Percentiles rank a stretch among this genome's conserved stretches.
phyloP scores from a whole-genome alignment of 768 basidiomycete genomes.

The Leccinum pellstonianum region DNA sequence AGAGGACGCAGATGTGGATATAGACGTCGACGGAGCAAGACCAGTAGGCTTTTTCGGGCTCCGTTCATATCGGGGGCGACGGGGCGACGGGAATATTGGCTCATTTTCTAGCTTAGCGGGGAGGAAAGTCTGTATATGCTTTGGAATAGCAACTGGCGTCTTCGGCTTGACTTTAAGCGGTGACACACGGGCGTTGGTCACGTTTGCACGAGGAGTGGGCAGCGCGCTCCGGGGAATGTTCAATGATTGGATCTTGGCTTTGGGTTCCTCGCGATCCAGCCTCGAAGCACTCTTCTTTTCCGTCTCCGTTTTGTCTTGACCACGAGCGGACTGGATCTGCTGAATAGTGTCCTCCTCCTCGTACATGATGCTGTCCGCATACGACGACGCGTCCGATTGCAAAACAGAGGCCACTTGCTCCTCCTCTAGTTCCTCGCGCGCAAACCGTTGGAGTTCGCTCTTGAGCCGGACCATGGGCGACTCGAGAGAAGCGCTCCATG shows the following conservation, averaged over 20 bases:
- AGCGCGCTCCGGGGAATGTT: conserved; percentile 23
- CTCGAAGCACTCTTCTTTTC: conserved; percentile 41
- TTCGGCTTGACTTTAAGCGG: conserved; percentile 57
- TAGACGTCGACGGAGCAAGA: conserved; percentile 18
- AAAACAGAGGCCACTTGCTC: conserved; percentile 27
- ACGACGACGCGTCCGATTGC: conserved; percentile 18
- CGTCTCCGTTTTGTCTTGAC: conserved; percentile 43
- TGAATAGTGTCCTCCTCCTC: conserved; percentile 32
- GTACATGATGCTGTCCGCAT: conserved; percentile 30
- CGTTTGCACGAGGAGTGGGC: conserved; percentile 39
- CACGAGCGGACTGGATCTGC: conserved; percentile 20
- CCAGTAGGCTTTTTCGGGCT: conserved; percentile 28
- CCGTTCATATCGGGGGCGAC: conserved; percentile 31
- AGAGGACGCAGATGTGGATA: conserved; percentile 29
- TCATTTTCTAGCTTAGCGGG: conserved; percentile 66
- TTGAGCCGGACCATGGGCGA: conserved; percentile 70
- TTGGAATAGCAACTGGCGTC: conserved; percentile 52
- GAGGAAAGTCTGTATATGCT: conserved; percentile 60
- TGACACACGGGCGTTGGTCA: conserved; percentile 37
- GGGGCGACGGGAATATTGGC: conserved; percentile 45
- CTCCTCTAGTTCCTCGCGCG: conserved; percentile 29
- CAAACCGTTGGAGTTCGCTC: conserved; percentile 57
- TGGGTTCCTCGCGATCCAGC: conserved; percentile 50
- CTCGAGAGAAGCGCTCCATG: conserved; percentile 75
- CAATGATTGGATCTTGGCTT: conserved; percentile 46